Conservation (phyloP, 2,329 filamentous ascomycete genomes). For the Fusarium sp. region DNA sequence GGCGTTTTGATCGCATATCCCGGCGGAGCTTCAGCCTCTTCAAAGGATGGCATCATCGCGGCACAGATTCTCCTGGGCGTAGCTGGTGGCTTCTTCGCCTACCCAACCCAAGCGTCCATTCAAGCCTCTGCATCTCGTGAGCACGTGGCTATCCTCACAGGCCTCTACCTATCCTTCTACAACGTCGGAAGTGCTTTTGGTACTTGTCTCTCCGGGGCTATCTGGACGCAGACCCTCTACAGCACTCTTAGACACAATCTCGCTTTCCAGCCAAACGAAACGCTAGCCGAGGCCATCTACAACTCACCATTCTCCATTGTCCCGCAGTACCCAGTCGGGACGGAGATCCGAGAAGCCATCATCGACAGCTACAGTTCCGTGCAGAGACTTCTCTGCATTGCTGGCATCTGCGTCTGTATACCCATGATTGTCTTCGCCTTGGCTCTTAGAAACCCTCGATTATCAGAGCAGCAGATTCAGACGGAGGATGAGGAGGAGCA, state of each 20-base stretch:
- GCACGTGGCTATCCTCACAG: slow-evolving; percentile 52
- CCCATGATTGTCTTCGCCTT: slow-evolving; percentile 58
- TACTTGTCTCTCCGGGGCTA: slow-evolving; percentile 52
- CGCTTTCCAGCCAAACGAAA: slow-evolving; percentile 48
- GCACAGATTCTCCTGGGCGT: slow-evolving; percentile 66
- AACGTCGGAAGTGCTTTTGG: slow-evolving; percentile 55
- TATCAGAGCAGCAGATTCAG: slow-evolving; percentile 51
- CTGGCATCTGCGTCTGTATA: slow-evolving; percentile 57
- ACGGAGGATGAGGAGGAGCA: slow-evolving; percentile 29
- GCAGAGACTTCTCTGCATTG: slow-evolving; percentile 56
- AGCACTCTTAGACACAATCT: slow-evolving; percentile 46
- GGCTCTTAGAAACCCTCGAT: slow-evolving; percentile 54
- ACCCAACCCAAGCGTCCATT: slow-evolving; percentile 53
- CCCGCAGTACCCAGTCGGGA: slow-evolving; percentile 52
- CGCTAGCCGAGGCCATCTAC: slow-evolving; percentile 50
- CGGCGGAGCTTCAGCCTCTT: slow-evolving; percentile 54
- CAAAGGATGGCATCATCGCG: slow-evolving; percentile 61
- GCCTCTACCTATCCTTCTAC: slow-evolving; percentile 53
- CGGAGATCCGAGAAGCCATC: slow-evolving; percentile 54
- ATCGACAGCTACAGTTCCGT: slow-evolving; percentile 56
- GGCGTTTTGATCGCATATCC: slow-evolving; percentile 64
- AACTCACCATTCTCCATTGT: slow-evolving; percentile 50
- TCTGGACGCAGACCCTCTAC: slow-evolving; percentile 55
- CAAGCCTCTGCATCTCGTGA: slow-evolving; percentile 51
- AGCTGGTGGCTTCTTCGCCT: slow-evolving; percentile 65